Conservation (phyloP, 768 basidiomycete species). For the Pleurotus platypus region DNA sequence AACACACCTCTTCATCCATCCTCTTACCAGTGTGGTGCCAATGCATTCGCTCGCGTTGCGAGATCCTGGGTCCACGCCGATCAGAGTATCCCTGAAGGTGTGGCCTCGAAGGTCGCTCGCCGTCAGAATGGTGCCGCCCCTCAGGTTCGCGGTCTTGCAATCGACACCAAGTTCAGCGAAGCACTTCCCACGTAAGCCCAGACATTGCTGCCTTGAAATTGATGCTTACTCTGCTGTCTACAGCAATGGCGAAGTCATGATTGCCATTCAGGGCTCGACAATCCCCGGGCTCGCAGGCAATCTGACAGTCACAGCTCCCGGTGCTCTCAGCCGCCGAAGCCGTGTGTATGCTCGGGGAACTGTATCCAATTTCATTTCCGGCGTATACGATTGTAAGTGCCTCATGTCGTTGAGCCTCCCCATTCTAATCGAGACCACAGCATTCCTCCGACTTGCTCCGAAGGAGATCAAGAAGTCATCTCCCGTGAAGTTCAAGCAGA, state of each 20-base stretch:
- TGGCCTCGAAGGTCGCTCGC: conserved; percentile 22
- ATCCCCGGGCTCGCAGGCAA: neutral
- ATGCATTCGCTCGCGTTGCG: conserved; percentile 38
- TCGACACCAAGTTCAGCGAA: conserved; percentile 36
- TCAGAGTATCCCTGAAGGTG: conserved; percentile 33
- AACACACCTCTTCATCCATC: conserved; percentile 18
- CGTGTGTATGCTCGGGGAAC: neutral
- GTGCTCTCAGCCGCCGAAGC: neutral
- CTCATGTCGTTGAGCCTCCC: neutral
- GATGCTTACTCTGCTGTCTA: too few relatives aligned
- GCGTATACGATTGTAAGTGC: neutral
- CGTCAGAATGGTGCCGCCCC: conserved; percentile 29
- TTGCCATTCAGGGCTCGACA: neutral
- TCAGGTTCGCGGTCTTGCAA: conserved; percentile 34
- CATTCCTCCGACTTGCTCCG: neutral
- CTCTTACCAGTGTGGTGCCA: conserved; percentile 30
- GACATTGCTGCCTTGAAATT: neutral
- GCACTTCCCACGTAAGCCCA: conserved; percentile 18
- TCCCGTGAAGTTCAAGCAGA: neutral
- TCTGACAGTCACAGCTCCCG: neutral
- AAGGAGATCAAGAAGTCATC: neutral
- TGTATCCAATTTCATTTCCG: neutral
- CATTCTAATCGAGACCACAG: neutral
- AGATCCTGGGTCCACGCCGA: conserved; percentile 36
- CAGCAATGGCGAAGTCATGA: conserved; percentile 2